phyloP scores from a whole-genome alignment of 352 stramenopile genomes.

The Globisporangium irregulare region DNA sequence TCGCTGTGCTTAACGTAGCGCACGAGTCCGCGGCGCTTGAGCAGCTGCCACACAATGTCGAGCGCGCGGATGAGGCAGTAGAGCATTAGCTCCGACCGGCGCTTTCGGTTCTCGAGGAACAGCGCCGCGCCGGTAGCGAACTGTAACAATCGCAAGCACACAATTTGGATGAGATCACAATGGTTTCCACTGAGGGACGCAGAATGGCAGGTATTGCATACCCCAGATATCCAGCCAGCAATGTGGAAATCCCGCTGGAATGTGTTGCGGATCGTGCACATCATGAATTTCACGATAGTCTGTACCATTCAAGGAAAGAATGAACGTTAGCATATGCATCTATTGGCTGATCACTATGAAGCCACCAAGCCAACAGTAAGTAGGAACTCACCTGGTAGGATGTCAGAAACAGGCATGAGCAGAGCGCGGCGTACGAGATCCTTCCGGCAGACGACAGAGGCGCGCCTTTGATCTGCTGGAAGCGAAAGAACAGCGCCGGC shows the following conservation, averaged over 20 bases:
- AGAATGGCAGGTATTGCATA: slow-evolving; percentile 23
- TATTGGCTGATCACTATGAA: background rate
- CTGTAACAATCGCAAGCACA: slow-evolving; percentile 24
- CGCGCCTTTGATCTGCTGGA: slow-evolving; percentile 44
- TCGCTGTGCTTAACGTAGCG: slow-evolving; percentile 75
- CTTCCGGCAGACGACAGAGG: slow-evolving; percentile 44
- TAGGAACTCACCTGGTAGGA: slow-evolving; percentile 61
- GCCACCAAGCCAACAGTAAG: background rate
- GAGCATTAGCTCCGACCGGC: slow-evolving; percentile 82
- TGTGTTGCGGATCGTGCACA: slow-evolving; percentile 71
- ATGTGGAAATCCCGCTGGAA: slow-evolving; percentile 62
- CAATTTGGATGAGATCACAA: background rate
- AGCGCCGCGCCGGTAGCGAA: slow-evolving; percentile 53
- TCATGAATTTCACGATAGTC: slow-evolving; percentile 68
- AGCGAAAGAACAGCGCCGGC: slow-evolving; percentile 74
- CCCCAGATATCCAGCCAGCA: slow-evolving; percentile 45
- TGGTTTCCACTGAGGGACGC: background rate
- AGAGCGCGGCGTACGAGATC: slow-evolving; percentile 66
- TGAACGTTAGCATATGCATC: background rate
- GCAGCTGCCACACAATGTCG: slow-evolving; percentile 78
- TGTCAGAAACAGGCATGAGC: slow-evolving; percentile 79
- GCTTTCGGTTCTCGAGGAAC: slow-evolving; percentile 81
- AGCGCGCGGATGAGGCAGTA: slow-evolving; percentile 76
- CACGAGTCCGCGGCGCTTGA: slow-evolving; percentile 64
- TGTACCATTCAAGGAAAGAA: slow-evolving; percentile 14